Base-by-base conservation (phyloP, 2,329 filamentous ascomycete genomes). In the Graphilbum fragrans region DNA sequence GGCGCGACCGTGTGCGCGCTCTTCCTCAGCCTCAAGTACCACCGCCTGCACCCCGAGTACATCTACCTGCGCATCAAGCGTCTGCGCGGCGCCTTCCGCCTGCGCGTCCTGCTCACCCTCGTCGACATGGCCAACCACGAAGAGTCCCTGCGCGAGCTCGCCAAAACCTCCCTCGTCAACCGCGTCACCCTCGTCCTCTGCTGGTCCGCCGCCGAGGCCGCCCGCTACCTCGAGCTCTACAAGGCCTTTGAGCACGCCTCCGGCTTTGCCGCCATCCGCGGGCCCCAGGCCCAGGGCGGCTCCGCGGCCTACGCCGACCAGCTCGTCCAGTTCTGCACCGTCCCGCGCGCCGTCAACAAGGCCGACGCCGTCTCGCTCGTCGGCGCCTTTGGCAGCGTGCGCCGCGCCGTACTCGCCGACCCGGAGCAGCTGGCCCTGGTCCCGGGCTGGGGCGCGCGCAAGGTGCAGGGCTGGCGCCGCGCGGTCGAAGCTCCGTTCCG, bases 51-150 rank as follows among this genome's bases (percentile, higher is more conserved):
- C 56, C 92, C 92, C 1, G 92, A 98, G 62, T 98, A 98, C 66
- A 86, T 98, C 53, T 96, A 96, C 65, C 87, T 82, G 20, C 82
- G 92, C 43, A 93, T 98, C 51, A 81, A 83, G 40, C 77, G 80
- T 38, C 68, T 98, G 5, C 84, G 84, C 39, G 85, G 84, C 39
- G 86, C 84, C 62, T 96, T 93, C 64, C 82, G 80, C 50, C 72
- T 98, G 18, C 84, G 92, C 37, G 72, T 98, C 40, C 65, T 98
- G 22, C 72, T 98, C 38, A 80, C 82, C 18, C 87, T 96, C 76
- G 88, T 96, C 21, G 92, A 98, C 59, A 94, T 98, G 40, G 77
- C 82, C 20, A 94, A 94, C 55, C 92, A 96, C 54, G 86, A 96
- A 60, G 87, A 94, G 44, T 74, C 80, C 4, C 63, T 98, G 39